Evolutionary conservation across 2,329 filamentous ascomycete species (phyloP).

Genomic region (Ceratocystis papillata): DNA sequence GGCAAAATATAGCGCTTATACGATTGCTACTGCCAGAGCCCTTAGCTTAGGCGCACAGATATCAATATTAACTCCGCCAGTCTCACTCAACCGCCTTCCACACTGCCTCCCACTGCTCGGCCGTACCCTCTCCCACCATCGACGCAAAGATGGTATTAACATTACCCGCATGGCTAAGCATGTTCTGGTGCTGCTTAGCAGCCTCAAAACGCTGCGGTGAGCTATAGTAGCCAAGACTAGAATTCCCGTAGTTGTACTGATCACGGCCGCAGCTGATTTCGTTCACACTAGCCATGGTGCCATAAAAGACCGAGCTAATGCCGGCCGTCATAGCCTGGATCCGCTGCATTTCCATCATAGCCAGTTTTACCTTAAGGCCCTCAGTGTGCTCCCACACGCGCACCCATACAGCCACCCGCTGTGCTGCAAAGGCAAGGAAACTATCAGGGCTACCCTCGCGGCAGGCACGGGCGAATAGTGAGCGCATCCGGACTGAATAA

Average conservation of each 20-base stretch:
- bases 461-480: conserved; percentile 30
- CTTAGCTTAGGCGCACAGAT: too few relatives aligned
- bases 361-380: conserved; percentile 29
- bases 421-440: conserved; percentile 29
- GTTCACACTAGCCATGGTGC: conserved; percentile 30
- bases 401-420: conserved; percentile 29
- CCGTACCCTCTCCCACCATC: conserved; percentile 17
- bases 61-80: background rate
- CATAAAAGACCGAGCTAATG: conserved; percentile 31
- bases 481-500: conserved; percentile 35
- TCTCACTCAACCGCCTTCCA: conserved; percentile 32
- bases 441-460: conserved; percentile 27
- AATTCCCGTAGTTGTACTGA: conserved; percentile 32
- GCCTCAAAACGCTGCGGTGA: conserved; percentile 31
- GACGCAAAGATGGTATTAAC: conserved; percentile 28
- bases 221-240: conserved; percentile 32
- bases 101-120: conserved; percentile 27
- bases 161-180: conserved; percentile 30
- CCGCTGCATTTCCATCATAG: conserved; percentile 32
- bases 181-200: conserved; percentile 31
- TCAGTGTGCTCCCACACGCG: conserved; percentile 30
- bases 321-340: conserved; percentile 27
- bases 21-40: too few relatives aligned
- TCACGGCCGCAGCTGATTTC: conserved; percentile 27
- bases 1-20: too few relatives aligned